Percentiles rank a stretch among this genome's conserved stretches.
These are phyloP conservation scores for Ogataea pini DNA, from an alignment of 805 yeast species.

Conservation along the genomic window DNA sequence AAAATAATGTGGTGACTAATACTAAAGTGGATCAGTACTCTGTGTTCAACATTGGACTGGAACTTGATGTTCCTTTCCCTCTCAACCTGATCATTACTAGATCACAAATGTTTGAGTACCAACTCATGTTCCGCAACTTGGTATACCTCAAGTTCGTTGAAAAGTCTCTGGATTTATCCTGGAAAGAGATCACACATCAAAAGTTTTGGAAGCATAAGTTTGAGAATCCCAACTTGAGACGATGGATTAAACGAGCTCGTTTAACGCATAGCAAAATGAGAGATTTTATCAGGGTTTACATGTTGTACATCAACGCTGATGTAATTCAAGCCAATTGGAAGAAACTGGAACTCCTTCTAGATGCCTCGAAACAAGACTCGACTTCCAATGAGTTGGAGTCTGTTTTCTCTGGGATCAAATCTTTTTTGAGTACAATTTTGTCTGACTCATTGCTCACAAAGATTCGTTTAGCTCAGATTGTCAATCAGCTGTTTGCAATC, in stretches of 20 bases:
- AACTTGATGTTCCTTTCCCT: constrained; percentile 80
- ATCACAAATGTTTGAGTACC: constrained; percentile 74
- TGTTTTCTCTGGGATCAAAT: constrained; percentile 48
- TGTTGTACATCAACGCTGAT: constrained; percentile 55
- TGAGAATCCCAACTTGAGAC: constrained; percentile 44
- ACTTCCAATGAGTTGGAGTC: constrained; percentile 38
- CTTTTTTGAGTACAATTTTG: constrained; percentile 61
- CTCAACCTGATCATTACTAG: constrained; percentile 71
- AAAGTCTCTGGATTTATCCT: constrained; percentile 59
- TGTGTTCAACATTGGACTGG: constrained; percentile 55
- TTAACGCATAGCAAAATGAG: constrained; percentile 58
- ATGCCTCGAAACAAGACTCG: constrained; percentile 21
- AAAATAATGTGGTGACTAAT: constrained; percentile 21
- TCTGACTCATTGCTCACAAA: constrained; percentile 69
- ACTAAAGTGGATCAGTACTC: constrained; percentile 43
- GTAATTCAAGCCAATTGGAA: constrained; percentile 59
- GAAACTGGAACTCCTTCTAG: constrained; percentile 36
- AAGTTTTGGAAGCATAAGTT: constrained; percentile 63
- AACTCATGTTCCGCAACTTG: constrained; percentile 72
- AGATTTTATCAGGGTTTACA: constrained; percentile 54
- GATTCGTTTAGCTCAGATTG: constrained; percentile 47
- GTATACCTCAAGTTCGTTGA: constrained; percentile 63
- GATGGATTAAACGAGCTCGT: constrained; percentile 57
- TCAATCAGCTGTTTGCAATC: constrained; percentile 48
- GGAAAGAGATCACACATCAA: constrained; percentile 69